Percentiles rank a stretch among this genome's conserved stretches.
Evolutionary conservation across 768 basidiomycete genomes (phyloP).

Genomic region (Rhodotorula sphaerocarpa): DNA sequence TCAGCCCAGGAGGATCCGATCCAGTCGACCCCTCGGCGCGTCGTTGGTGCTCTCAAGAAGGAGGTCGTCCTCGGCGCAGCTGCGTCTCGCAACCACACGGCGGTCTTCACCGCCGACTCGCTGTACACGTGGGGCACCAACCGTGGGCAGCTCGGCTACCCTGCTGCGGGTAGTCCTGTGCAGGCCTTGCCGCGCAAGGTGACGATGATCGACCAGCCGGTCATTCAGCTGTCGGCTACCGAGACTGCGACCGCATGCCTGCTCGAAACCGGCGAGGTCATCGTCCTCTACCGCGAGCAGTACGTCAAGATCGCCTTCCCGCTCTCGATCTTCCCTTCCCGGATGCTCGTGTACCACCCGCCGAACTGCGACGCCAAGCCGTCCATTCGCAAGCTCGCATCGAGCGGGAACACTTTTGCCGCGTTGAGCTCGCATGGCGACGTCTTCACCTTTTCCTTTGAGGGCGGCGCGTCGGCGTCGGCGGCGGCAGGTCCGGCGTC

Average conservation of each 20-base stretch:
- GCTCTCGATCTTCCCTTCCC: conserved; percentile 62
- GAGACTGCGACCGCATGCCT: conserved; percentile 78
- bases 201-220: conserved; percentile 62
- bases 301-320: conserved; percentile 77
- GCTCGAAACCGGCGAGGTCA: conserved; percentile 65
- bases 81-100: conserved; percentile 76
- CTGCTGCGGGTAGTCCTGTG: conserved; percentile 35
- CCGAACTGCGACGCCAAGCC: conserved; percentile 65
- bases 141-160: conserved; percentile 72
- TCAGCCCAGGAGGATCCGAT: conserved; percentile 59
- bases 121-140: conserved; percentile 75
- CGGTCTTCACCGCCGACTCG: conserved; percentile 56
- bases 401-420: conserved; percentile 70
- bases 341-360: conserved; percentile 68
- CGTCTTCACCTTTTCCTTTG: conserved; percentile 67
- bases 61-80: conserved; percentile 72
- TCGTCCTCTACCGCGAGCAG: conserved; percentile 70
- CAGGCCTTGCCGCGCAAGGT: conserved; percentile 53
- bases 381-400: conserved; percentile 67
- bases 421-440: conserved; percentile 81
- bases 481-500: conserved; percentile 4
- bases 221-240: conserved; percentile 65
- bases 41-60: conserved; percentile 66
- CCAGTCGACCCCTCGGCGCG: conserved; percentile 65
- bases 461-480: conserved; percentile 36